Conservation (phyloP, 495 filamentous ascomycete genomes). For the Aspergillus ostianus region DNA sequence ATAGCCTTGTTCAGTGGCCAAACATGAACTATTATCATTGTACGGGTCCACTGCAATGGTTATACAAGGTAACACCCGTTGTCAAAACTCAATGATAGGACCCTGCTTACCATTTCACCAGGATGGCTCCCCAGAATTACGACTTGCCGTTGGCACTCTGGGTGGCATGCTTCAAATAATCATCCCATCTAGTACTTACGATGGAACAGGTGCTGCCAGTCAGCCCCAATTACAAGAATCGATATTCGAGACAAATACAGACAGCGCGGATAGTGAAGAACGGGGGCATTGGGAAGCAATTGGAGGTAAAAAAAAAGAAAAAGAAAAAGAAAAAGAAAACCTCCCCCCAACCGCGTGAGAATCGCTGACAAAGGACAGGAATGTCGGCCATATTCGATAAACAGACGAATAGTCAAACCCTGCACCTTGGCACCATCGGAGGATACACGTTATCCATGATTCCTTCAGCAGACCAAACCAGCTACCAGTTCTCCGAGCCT, state of each 20-base stretch:
- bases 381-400: slow-evolving; percentile 25
- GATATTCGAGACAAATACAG: slow-evolving; percentile 19
- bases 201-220: slow-evolving; percentile 5
- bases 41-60: slow-evolving; percentile 39
- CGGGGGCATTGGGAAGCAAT: slow-evolving; percentile 30
- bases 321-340: too few relatives aligned
- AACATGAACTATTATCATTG: slow-evolving; percentile 18
- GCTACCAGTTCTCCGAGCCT: slow-evolving; percentile 8
- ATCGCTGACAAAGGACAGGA: slow-evolving; percentile 22
- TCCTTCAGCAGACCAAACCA: slow-evolving; percentile 9
- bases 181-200: slow-evolving; percentile 20
- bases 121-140: slow-evolving; percentile 17
- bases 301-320: slow-evolving; percentile 29
- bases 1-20: slow-evolving; percentile 10
- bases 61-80: slow-evolving; percentile 29
- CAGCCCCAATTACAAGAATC: slow-evolving; percentile 18
- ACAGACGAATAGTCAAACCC: slow-evolving; percentile 10
- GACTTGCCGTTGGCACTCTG: slow-evolving; percentile 24
- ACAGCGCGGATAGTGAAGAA: slow-evolving; percentile 8
- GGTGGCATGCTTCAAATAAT: slow-evolving; percentile 25
- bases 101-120: slow-evolving; percentile 16
- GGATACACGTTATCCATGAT: slow-evolving; percentile 19
- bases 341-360: not conserved
- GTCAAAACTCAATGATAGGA: not conserved
- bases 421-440: slow-evolving; percentile 35